Evolutionary conservation across 2,329 filamentous ascomycete genomes (phyloP).

Genomic region (Grosmannia huntii): DNA sequence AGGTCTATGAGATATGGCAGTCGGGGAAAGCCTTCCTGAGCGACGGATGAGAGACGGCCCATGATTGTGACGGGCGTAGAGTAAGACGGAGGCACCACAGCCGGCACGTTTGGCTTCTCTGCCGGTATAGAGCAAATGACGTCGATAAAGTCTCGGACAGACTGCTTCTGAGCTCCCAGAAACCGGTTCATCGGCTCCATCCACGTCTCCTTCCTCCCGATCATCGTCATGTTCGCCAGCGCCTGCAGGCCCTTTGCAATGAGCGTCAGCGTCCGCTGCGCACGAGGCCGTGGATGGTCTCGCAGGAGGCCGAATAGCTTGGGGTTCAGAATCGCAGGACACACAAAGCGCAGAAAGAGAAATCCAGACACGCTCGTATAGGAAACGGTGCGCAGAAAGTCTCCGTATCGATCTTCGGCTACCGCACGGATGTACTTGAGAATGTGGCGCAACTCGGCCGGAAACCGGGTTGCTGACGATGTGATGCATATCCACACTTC

Average conservation of each 20-base stretch:
- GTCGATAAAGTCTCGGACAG: constrained; percentile 81
- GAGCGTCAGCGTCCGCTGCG: constrained; percentile 78
- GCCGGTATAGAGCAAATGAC: constrained; percentile 71
- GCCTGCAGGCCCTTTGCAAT: constrained; percentile 89
- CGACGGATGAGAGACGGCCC: constrained; percentile 63
- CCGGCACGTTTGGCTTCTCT: constrained; percentile 40
- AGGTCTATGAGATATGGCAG: constrained; percentile 89
- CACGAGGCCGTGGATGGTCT: constrained; percentile 71
- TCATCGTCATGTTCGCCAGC: constrained; percentile 78
- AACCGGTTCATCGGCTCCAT: constrained; percentile 98
- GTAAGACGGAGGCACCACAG: constrained; percentile 68
- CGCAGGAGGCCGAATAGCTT: constrained; percentile 77
- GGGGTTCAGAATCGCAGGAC: constrained; percentile 88
- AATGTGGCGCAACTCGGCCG: constrained; percentile 69
- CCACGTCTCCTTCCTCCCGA: constrained; percentile 93
- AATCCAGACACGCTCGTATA: constrained; percentile 96
- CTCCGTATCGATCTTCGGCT: constrained; percentile 86
- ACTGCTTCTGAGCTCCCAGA: constrained; percentile 57
- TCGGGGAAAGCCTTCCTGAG: constrained; percentile 83
- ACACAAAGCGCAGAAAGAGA: constrained; percentile 87
- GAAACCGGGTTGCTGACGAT: constrained; percentile 60
- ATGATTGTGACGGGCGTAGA: constrained; percentile 87
- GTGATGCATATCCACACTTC: constrained; percentile 79
- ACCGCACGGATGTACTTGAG: constrained; percentile 87
- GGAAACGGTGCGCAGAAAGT: constrained; percentile 76